These are phyloP conservation scores for Plasmodium sp. DNA, from an alignment of 169 alveolate genomes.

Conservation along the genomic window DNA sequence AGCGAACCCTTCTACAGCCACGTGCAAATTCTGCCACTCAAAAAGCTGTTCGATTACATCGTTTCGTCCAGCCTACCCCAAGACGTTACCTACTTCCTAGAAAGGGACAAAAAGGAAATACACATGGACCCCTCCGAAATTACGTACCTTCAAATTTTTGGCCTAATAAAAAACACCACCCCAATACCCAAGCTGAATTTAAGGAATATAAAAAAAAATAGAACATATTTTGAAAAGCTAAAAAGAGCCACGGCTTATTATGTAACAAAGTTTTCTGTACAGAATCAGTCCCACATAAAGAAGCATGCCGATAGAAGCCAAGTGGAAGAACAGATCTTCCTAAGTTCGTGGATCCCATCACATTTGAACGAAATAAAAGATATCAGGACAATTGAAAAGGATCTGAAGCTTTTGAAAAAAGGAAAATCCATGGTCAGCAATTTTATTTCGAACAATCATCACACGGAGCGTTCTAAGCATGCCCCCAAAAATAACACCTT, in stretches of 20 bases:
- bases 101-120: constrained; percentile 37
- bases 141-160: constrained; percentile 28
- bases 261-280: constrained; percentile 23
- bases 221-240: constrained; percentile 45
- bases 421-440: constrained; percentile 75
- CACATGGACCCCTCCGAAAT: constrained; percentile 21
- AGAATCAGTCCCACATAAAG: constrained; percentile 4
- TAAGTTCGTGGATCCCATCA: constrained; percentile 86
- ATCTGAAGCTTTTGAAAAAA: constrained; percentile 67
- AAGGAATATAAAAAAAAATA: constrained; percentile 24
- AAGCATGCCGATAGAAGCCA: constrained; percentile 24
- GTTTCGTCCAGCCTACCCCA: constrained; percentile 38
- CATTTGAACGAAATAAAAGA: constrained; percentile 82
- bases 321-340: constrained; percentile 79
- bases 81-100: constrained; percentile 38
- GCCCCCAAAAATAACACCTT: not conserved
- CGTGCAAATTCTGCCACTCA: constrained; percentile 32
- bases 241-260: constrained; percentile 62
- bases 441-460: constrained; percentile 22
- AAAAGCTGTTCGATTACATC: constrained; percentile 48
- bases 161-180: constrained; percentile 33
- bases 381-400: constrained; percentile 79
- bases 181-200: constrained; percentile 40
- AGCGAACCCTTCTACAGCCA: not conserved
- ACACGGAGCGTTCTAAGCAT: not conserved